A percentile compares a stretch with the other conserved stretches of the same genome.
phyloP scores from a whole-genome alignment of 768 basidiomycete genomes.

The Mycena kentingensis region DNA sequence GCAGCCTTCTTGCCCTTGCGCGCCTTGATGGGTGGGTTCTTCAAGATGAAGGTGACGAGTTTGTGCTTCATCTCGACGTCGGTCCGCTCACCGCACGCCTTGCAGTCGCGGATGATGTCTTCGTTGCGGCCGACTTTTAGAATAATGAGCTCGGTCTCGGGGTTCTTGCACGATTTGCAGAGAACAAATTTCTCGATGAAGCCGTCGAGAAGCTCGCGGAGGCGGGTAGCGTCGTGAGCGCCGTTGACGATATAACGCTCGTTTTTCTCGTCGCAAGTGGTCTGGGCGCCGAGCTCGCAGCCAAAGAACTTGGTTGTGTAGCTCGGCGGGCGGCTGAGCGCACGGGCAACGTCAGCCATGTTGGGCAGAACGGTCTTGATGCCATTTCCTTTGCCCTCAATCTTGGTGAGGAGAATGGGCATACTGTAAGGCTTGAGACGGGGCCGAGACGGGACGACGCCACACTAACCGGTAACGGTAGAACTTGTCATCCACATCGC shows the following conservation, averaged over 20 bases:
- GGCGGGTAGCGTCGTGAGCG: conserved; percentile 86
- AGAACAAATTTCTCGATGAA: conserved; percentile 99
- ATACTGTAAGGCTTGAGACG: conserved; percentile 55
- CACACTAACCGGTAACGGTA: conserved; percentile 82
- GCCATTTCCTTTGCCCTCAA: conserved; percentile 98
- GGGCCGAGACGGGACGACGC: neutral
- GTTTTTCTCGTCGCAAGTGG: conserved; percentile 93
- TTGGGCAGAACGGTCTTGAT: conserved; percentile 99
- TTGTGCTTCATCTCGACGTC: conserved; percentile 96
- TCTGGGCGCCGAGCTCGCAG: conserved; percentile 97
- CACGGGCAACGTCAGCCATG: conserved; percentile 96
- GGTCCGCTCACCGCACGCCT: conserved; percentile 94
- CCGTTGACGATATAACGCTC: conserved; percentile 99
- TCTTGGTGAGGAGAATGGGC: conserved; percentile 93
- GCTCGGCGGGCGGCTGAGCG: conserved; percentile 90
- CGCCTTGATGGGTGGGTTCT: conserved; percentile 92
- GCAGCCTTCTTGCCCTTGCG: conserved; percentile 66
- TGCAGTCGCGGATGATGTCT: conserved; percentile 93
- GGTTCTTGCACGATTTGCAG: conserved; percentile 97
- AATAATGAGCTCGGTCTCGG: conserved; percentile 94
- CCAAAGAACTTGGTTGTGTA: conserved; percentile 99
- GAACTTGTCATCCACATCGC: conserved; percentile 96
- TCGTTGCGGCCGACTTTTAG: conserved; percentile 80
- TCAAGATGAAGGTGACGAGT: conserved; percentile 92
- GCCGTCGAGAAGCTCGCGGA: conserved; percentile 91